phyloP scores from a whole-genome alignment of 768 basidiomycete genomes.

The Russula griseocarnosa region DNA sequence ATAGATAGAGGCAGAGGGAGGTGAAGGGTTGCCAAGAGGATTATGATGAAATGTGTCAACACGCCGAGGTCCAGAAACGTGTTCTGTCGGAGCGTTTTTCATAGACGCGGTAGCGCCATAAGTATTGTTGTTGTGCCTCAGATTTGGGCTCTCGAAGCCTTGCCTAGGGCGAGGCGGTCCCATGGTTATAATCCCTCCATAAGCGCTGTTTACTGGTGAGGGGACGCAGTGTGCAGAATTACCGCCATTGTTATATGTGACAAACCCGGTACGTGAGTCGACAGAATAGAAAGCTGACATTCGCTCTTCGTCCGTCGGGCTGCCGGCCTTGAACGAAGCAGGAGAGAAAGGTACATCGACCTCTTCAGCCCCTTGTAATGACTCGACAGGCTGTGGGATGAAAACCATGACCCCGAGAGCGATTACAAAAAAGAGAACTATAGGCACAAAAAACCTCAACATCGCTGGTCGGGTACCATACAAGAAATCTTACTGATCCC shows the following conservation, averaged over 20 bases:
- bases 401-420: slow-evolving; percentile 18
- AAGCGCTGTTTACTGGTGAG: background rate
- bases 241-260: background rate
- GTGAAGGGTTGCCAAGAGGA: slow-evolving; percentile 3
- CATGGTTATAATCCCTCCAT: background rate
- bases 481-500: slow-evolving; percentile 13
- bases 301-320: background rate
- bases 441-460: background rate
- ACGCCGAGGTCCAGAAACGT: background rate
- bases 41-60: background rate
- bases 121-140: background rate
- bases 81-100: background rate
- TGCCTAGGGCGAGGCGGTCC: background rate
- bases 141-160: background rate
- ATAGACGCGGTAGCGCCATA: background rate
- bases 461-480: background rate
- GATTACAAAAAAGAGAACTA: slow-evolving; percentile 17
- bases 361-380: slow-evolving; percentile 1
- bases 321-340: slow-evolving; percentile 10
- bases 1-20: slow-evolving; percentile 1
- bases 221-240: background rate
- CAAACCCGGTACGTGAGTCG: slow-evolving; percentile 13
- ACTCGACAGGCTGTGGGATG: slow-evolving; percentile 17
- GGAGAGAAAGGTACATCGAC: background rate
- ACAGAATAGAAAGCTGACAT: slow-evolving; percentile 1